Evolutionary conservation across 257 asterid species (phyloP).

Genomic region (Dorcoceras hygrometricum): DNA sequence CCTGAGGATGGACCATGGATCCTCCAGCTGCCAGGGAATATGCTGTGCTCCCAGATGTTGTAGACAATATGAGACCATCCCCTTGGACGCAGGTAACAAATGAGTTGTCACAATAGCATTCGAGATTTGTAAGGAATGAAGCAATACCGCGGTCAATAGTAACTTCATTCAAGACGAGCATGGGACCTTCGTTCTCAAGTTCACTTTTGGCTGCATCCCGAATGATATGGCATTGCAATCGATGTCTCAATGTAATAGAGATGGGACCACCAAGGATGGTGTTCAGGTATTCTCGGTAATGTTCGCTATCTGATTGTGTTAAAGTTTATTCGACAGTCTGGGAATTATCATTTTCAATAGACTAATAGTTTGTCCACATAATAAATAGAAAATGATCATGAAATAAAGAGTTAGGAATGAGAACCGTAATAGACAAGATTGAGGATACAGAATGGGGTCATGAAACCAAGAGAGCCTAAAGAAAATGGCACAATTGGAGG

Average conservation of each 20-base stretch:
- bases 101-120: constrained; percentile 83
- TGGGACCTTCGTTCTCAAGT: constrained; percentile 75
- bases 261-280: constrained; percentile 78
- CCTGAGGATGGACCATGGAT: constrained; percentile 99
- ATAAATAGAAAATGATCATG: neutral
- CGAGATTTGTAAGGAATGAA: constrained; percentile 84
- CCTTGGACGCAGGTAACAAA: constrained; percentile 96
- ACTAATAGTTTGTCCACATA: neutral
- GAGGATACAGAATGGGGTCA: constrained; percentile 98
- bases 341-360: constrained; percentile 1
- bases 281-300: constrained; percentile 62
- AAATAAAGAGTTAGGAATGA: constrained; percentile 13
- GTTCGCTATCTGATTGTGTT: constrained; percentile 77
- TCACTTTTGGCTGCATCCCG: constrained; percentile 82
- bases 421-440: neutral
- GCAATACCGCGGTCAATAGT: constrained; percentile 97
- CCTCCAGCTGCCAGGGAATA: constrained; percentile 99
- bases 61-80: constrained; percentile 86
- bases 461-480: constrained; percentile 95
- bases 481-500: constrained; percentile 98
- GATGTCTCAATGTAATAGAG: constrained; percentile 81
- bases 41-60: constrained; percentile 99
- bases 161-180: constrained; percentile 87
- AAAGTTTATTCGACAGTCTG: constrained; percentile 34
- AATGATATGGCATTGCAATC: constrained; percentile 86